Evolutionary conservation across 257 asterid genomes (phyloP), one percentile per base, ranked within the genome.

Genomic region (Mentha longifolia): DNA sequence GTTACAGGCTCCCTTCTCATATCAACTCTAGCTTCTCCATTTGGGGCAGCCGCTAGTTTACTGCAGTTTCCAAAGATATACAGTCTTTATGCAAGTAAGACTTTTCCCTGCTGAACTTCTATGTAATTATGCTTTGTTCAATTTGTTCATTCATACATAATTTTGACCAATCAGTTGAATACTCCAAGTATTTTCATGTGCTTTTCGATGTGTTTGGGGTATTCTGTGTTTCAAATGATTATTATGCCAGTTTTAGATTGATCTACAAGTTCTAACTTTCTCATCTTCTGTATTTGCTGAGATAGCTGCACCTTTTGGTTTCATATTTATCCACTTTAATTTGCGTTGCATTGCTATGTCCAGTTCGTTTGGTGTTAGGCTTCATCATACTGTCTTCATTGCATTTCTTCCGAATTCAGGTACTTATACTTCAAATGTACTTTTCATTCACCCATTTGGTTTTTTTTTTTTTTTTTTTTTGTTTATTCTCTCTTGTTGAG

Each of bases 281-380:
- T 22, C 20, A 67, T 55, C 22, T 33, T 56, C 71, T 52, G 9
- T 66, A 39, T 67, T 42, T 78, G 30, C 42, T 63, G 67, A 51
- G 35, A 49, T 42, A 4, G n/a, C 46, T 59, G 41, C 67, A 60
- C 55, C 56, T 68, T 74, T 16, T 47, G 10, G 59, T 49, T 60
- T 42, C 46, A 61, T 54, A 43, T 68, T 15, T 66, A 54, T 39
- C 43, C 61, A 35, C 45, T 39, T 37, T 20, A 22, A 56, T 56
- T 71, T 20, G 71, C 70, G 3, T 19, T 62, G 20, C 16, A 47
- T 46, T 75, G 60, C 67, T 75, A 82, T 66, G 66, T 78, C 75
- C 87, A 94, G 99, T 88, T 78, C 97, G 97, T 61, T 73, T 91
- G 88, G 85, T 85, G 74, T 81, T 94, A 74, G 97, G 99, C 74